phyloP scores from a whole-genome alignment of 2,329 filamentous ascomycete genomes.

The Diaporthe batatas region DNA sequence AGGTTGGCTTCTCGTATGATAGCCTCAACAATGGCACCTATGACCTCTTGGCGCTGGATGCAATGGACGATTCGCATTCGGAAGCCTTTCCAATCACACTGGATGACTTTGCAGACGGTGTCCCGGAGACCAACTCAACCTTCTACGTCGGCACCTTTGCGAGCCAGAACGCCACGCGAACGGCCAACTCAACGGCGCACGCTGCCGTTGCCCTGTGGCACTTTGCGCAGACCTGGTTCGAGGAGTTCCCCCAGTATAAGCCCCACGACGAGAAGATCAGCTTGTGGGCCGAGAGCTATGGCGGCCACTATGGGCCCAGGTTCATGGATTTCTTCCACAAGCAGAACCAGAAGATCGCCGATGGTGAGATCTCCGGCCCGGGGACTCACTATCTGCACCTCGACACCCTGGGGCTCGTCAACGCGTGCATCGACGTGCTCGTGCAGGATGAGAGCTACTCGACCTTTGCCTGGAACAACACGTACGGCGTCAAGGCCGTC shows the following conservation, averaged over 20 bases:
- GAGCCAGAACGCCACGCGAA: slow-evolving; percentile 58
- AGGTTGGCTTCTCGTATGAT: slow-evolving; percentile 50
- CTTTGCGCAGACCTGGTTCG: slow-evolving; percentile 68
- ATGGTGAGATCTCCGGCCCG: slow-evolving; percentile 36
- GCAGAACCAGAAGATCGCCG: slow-evolving; percentile 40
- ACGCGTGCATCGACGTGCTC: slow-evolving; percentile 37
- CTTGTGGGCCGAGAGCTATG: slow-evolving; percentile 45
- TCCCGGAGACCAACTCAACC: slow-evolving; percentile 40
- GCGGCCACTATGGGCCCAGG: slow-evolving; percentile 57
- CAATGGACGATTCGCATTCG: slow-evolving; percentile 44
- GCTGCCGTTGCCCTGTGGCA: slow-evolving; percentile 67
- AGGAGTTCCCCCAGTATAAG: slow-evolving; percentile 67
- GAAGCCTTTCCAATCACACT: slow-evolving; percentile 41
- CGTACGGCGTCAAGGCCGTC: slow-evolving; percentile 67
- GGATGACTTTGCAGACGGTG: slow-evolving; percentile 36
- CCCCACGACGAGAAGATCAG: slow-evolving; percentile 55
- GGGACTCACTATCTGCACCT: slow-evolving; percentile 42
- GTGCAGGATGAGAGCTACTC: slow-evolving; percentile 35
- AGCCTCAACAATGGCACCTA: slow-evolving; percentile 46
- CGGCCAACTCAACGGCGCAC: slow-evolving; percentile 62
- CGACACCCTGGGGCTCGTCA: slow-evolving; percentile 41
- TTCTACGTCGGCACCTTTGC: slow-evolving; percentile 56
- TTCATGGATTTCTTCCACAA: slow-evolving; percentile 49
- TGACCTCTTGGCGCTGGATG: slow-evolving; percentile 43
- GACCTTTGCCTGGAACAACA: slow-evolving; percentile 48